Evolutionary conservation across 176 grass and related monocot genomes (phyloP).

Genomic region (Saccharum spontaneum): DNA sequence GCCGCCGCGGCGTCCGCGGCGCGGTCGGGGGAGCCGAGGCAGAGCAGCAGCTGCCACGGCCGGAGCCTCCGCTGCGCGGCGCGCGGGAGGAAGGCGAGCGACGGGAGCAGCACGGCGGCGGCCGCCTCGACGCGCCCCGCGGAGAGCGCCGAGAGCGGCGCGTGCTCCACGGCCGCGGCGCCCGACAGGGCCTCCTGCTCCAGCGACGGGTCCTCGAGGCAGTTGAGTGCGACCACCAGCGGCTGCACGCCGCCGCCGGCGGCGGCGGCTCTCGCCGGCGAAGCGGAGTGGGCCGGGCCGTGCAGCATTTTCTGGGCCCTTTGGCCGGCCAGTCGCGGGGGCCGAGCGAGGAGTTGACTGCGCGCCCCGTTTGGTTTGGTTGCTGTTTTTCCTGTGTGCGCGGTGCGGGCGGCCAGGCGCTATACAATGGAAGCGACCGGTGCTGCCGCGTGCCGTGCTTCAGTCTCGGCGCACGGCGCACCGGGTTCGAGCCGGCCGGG

Average conservation of each 20-base stretch:
- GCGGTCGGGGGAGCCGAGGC: slow-evolving; percentile 75
- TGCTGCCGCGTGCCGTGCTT: neutral
- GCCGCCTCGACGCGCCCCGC: slow-evolving; percentile 63
- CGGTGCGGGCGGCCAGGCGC: neutral
- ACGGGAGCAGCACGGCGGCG: slow-evolving; percentile 68
- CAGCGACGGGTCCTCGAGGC: slow-evolving; percentile 69
- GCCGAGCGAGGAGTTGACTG: neutral
- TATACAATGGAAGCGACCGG: neutral
- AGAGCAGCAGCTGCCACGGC: slow-evolving; percentile 90
- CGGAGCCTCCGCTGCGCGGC: slow-evolving; percentile 82
- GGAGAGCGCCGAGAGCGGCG: slow-evolving; percentile 61
- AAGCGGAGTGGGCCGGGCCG: slow-evolving; percentile 37
- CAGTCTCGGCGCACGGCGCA: neutral
- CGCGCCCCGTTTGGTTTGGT: neutral
- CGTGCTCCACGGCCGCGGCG: slow-evolving; percentile 70
- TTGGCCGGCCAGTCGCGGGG: neutral
- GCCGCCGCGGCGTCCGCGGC: slow-evolving; percentile 64
- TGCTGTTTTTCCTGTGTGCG: neutral
- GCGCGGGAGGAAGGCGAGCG: slow-evolving; percentile 82
- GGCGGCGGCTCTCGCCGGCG: neutral
- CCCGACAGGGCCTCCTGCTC: slow-evolving; percentile 70
- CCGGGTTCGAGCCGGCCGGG: neutral
- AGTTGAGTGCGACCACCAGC: slow-evolving; percentile 77
- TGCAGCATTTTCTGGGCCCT: slow-evolving; percentile 47
- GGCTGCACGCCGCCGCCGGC: slow-evolving; percentile 19